These are phyloP conservation scores for Tetraselmis striata DNA, from an alignment of 139 green algal genomes.

Conservation along the genomic window DNA sequence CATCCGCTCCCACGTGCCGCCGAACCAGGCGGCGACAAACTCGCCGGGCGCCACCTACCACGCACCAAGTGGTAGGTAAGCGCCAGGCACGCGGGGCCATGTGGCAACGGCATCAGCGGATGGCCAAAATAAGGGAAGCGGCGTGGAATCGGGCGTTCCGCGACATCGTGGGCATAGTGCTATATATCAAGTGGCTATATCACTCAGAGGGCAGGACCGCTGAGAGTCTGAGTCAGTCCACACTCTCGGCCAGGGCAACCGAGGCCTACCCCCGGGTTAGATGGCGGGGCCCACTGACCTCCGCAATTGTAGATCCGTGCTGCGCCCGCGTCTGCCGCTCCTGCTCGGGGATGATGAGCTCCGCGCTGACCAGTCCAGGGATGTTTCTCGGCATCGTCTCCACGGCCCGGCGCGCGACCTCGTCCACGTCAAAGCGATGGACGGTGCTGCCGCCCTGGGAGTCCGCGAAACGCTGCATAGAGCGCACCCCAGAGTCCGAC, in stretches of 20 bases:
- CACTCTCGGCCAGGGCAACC: too few species aligned
- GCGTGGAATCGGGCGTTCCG: too few species aligned
- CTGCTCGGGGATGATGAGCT: not conserved
- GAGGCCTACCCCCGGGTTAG: too few species aligned
- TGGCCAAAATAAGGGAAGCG: too few species aligned
- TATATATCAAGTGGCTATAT: too few species aligned
- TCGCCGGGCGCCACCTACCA: too few species aligned
- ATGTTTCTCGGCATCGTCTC: not conserved
- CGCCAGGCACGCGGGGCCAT: too few species aligned
- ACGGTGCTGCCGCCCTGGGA: not conserved
- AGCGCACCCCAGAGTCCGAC: not conserved
- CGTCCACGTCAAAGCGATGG: not conserved
- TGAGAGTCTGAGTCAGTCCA: too few species aligned
- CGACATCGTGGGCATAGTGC: too few species aligned
- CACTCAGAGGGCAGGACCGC: too few species aligned
- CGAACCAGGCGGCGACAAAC: not conserved
- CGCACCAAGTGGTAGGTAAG: too few species aligned
- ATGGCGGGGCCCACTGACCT: not conserved
- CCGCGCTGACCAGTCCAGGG: not conserved
- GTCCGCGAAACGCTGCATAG: not conserved
- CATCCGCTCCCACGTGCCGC: not conserved
- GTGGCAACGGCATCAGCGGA: too few species aligned
- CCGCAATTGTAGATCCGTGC: not conserved
- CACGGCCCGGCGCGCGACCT: not conserved
- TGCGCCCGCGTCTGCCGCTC: not conserved